These are phyloP conservation scores for Inga laurina DNA, from an alignment of 306 rosid genomes.

Conservation along the genomic window DNA sequence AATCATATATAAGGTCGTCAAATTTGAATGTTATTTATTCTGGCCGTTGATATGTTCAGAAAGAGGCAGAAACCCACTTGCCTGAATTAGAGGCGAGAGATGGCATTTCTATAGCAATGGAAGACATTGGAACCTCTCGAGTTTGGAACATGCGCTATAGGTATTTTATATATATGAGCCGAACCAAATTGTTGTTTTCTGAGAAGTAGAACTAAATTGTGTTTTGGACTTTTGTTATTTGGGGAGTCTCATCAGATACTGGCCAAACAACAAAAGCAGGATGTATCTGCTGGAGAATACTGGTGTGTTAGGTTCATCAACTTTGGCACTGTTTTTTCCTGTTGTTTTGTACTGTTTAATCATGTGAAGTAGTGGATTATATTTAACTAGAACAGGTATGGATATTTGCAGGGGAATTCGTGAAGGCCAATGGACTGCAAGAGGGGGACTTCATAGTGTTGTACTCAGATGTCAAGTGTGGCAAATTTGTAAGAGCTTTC, in stretches of 20 bases:
- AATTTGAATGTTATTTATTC: not conserved
- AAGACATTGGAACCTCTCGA: conserved; percentile 89
- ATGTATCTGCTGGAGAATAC: conserved; percentile 99
- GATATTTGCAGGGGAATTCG: conserved; percentile 75
- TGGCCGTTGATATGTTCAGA: conserved; percentile 45
- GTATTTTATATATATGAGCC: conserved; percentile 43
- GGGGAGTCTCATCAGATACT: conserved; percentile 86
- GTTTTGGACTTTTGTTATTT: conserved; percentile 22
- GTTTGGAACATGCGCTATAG: conserved; percentile 99
- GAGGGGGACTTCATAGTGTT: conserved; percentile 98
- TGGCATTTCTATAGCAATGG: conserved; percentile 90
- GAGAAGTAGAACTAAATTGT: conserved; percentile 11
- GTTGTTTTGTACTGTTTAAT: not conserved
- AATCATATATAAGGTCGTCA: not conserved
- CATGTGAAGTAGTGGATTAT: not conserved
- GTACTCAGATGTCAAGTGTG: conserved; percentile 86
- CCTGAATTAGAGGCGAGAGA: conserved; percentile 95
- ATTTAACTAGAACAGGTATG: not conserved
- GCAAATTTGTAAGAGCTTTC: conserved; percentile 65
- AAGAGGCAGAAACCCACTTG: conserved; percentile 95
- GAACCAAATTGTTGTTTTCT: not conserved
- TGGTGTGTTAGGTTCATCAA: conserved; percentile 46
- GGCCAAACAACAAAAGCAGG: conserved; percentile 99
- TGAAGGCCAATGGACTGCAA: conserved; percentile 97
- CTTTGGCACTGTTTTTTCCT: not conserved